Evolutionary conservation across 2,329 filamentous ascomycete species (phyloP).

Genomic region (Neonectria sp.): DNA sequence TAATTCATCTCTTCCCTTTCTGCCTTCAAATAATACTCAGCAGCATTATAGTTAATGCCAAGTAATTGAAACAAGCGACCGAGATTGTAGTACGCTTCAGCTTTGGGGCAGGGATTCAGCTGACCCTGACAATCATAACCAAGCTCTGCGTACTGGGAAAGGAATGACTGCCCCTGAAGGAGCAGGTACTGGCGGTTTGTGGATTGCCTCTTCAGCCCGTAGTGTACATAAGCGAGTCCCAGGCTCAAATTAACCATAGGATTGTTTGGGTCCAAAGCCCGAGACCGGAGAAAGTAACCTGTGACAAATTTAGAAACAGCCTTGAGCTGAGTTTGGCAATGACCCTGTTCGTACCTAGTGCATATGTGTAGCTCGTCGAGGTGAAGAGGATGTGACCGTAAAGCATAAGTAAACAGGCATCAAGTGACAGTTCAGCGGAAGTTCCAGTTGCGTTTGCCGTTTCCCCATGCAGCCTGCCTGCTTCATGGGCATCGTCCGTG

Average conservation of each 20-base stretch:
- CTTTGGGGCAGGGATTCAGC: conserved; percentile 30
- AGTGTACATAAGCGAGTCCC: conserved; percentile 88
- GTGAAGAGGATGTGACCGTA: conserved; percentile 93
- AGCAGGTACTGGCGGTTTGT: conserved; percentile 93
- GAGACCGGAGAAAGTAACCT: conserved; percentile 88
- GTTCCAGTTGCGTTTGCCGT: background rate
- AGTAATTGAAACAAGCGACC: conserved; percentile 57
- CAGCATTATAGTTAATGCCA: conserved; percentile 68
- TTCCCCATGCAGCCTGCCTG: conserved; percentile 52
- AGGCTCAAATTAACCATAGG: conserved; percentile 85
- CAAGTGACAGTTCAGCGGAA: conserved; percentile 61
- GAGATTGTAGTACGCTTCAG: conserved; percentile 57
- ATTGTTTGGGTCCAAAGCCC: conserved; percentile 82
- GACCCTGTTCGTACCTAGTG: conserved; percentile 74
- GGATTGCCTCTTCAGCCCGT: conserved; percentile 89
- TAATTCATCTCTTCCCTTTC: conserved; percentile 31
- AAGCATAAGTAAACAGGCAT: conserved; percentile 86
- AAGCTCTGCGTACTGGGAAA: conserved; percentile 62
- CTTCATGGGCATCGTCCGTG: conserved; percentile 77
- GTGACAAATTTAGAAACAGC: conserved; percentile 18
- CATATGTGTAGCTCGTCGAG: conserved; percentile 85
- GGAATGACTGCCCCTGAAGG: conserved; percentile 86
- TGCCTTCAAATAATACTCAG: conserved; percentile 75
- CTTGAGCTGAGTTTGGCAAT: background rate
- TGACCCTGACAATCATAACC: conserved; percentile 4